A percentile compares a stretch with the other conserved stretches of the same genome.
Conservation (phyloP, 495 filamentous ascomycete species). For the Penicillium turbatum region DNA sequence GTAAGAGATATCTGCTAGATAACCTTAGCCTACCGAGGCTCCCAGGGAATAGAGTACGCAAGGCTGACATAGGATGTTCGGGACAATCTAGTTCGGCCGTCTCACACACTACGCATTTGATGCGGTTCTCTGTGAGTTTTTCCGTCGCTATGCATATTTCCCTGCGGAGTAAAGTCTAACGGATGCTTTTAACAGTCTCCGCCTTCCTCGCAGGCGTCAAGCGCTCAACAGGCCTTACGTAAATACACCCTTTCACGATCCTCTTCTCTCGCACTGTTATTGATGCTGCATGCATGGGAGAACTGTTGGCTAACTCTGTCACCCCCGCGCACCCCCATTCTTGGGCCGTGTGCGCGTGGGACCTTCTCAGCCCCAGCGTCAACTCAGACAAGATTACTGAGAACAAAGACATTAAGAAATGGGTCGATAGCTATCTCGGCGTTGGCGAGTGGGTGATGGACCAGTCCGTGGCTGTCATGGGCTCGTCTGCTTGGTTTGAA, state of each 20-base stretch:
- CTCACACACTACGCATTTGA: slow-evolving; percentile 95
- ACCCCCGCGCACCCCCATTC: slow-evolving; percentile 32
- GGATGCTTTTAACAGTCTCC: slow-evolving; percentile 57
- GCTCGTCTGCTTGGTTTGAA: slow-evolving; percentile 84
- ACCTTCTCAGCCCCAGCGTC: slow-evolving; percentile 67
- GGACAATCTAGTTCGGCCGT: slow-evolving; percentile 72
- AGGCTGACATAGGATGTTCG: slow-evolving; percentile 9
- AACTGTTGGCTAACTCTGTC: slow-evolving; percentile 29
- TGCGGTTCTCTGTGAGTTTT: slow-evolving; percentile 75
- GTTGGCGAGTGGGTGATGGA: slow-evolving; percentile 99
- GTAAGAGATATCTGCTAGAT: slow-evolving; percentile 12
- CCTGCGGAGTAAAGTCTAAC: slow-evolving; percentile 20
- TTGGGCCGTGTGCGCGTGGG: slow-evolving; percentile 32
- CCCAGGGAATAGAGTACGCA: not conserved
- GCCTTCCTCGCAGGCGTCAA: slow-evolving; percentile 94
- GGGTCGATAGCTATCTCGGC: slow-evolving; percentile 92
- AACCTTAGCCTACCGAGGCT: not conserved
- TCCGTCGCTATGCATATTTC: not conserved
- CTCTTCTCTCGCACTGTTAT: not conserved
- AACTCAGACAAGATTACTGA: slow-evolving; percentile 81
- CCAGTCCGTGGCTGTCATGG: slow-evolving; percentile 85
- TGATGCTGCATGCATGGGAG: not conserved
- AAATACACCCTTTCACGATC: slow-evolving; percentile 44
- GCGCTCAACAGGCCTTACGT: slow-evolving; percentile 95
- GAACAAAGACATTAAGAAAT: slow-evolving; percentile 79